Base-by-base conservation (phyloP, 2,329 filamentous ascomycete genomes). In the Aspergillus fumigatiaffinis region DNA sequence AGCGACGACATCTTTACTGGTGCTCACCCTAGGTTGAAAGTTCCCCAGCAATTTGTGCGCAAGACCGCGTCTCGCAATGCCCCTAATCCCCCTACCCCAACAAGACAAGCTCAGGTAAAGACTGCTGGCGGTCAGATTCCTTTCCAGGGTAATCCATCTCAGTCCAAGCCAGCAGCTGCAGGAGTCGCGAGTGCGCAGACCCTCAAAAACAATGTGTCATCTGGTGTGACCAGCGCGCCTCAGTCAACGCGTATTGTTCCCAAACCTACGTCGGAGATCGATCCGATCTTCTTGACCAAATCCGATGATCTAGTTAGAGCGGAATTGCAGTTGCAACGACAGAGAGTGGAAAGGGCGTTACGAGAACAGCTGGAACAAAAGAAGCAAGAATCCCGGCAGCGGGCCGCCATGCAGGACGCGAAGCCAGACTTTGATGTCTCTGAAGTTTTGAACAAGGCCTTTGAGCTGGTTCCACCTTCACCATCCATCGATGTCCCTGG, bases 221-320 rank as follows among this genome's bases (percentile, higher is more conserved):
- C 70, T 54, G 56, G 54, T 55, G 56, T 64, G 21, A 52, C 66
- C 29, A 60, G 58, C 29, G 60, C 58, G 42, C 54, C 62, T 59
- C 67, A 69, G 62, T 66, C 73, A 51, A 68, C 73, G 61, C 74
- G 71, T 67, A 66, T 74, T 60, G 65, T 73, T 65, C 73, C 76
- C 59, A 80, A 77, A 67, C 75, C 82, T 63, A 83, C 82, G 62
- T 85, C 86, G 59, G 87, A 88, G 73, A 89, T 94, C 76, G 86
- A 95, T 73, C 90, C 91, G 51, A 86, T 95, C 60, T 82, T 95
- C 65, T 82, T 95, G 73, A 88, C 90, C 70, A 96, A 96, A 75
- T 92, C 92, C 65, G 89, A 91, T 70, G 86, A 90, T 70, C 80
- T 95, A 64, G 86, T 94, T 70, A 89, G 86, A 76, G 91, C 91